Conservation (phyloP, 352 stramenopile species). For the Pythium utonaiense region DNA sequence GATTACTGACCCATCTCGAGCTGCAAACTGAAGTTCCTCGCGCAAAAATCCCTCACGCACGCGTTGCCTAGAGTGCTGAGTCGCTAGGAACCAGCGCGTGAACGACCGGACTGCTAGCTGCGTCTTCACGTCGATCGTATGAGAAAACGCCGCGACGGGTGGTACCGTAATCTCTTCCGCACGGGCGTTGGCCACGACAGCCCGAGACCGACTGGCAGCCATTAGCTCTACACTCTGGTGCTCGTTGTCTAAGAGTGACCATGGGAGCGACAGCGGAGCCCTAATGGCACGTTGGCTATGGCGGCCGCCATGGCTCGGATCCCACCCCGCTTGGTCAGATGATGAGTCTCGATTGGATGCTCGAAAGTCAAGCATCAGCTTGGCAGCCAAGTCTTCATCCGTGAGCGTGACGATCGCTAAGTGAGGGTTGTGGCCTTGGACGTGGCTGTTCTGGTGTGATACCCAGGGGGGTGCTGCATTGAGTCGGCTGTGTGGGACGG, state of each 20-base stretch:
- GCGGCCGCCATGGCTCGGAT: neutral
- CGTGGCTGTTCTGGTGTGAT: neutral
- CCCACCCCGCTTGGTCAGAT: neutral
- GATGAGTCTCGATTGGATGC: neutral
- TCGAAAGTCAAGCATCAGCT: conserved; percentile 23
- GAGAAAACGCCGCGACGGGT: conserved; percentile 41
- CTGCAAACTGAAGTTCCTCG: conserved; percentile 59
- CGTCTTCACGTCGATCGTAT: conserved; percentile 32
- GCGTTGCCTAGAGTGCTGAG: conserved; percentile 34
- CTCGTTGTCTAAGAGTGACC: conserved; percentile 35
- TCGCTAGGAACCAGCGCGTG: conserved; percentile 52
- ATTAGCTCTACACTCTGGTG: conserved; percentile 52
- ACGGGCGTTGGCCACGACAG: conserved; percentile 33
- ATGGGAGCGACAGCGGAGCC: conserved; percentile 28
- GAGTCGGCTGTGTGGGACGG: neutral
- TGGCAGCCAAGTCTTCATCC: neutral
- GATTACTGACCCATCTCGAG: conserved; percentile 34
- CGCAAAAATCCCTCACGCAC: conserved; percentile 51
- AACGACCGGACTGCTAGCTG: conserved; percentile 48
- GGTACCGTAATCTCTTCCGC: conserved; percentile 40
- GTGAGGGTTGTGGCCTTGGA: neutral
- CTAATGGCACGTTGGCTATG: neutral
- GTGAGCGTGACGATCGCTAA: conserved; percentile 6
- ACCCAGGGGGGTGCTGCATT: neutral
- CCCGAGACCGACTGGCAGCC: conserved; percentile 50